Base-by-base conservation (phyloP, 2,329 filamentous ascomycete genomes). In the Mariannaea sp. region DNA sequence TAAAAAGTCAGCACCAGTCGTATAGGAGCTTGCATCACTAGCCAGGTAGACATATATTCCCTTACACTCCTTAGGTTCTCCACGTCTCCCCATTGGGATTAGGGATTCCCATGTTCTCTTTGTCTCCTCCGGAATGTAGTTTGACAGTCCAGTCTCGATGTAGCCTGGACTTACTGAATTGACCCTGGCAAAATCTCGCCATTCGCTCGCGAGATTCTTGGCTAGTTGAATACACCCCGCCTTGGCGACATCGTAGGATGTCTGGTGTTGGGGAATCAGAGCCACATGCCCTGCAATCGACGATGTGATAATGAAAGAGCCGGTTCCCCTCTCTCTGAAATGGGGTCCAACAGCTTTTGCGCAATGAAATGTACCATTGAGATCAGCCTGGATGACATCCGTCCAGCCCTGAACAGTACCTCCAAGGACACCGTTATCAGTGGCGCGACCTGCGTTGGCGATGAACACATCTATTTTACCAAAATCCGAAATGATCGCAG, bases 1-100 rank as follows among this genome's bases (percentile, higher is more conserved):
- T 53, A 89, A 73, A 36, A 92, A 78, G 67, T 90, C 86, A 3
- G 82, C 77, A 4, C 83, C 89, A 10, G 89, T 92, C 5, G 86
- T 90, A 72, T 90, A 92, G 35, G 83, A 85, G 53, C 85, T 84
- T 4, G 89, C 89, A 69, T 92, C 88, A 42, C 83, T 87, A 27
- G 88, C 83, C 32, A 93, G 79, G 72, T 90, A 92, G 45, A 92
- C 77, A 69, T 88, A 93, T n/a, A 86, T 87, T 7, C 86, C 87
- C 75, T 90, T 90, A 61, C 91, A 75, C 76, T 92, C 88, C 64
- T 86, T 82, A 2, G 83, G 76, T 47, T 83, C 74, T 4, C 86
- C 88, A 65, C 89, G 83, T 62, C 88, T 77, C 32, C 80, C 86
- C 81, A 91, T 84, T 40, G 87, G 87, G 46, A 88, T 90, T 80